phyloP scores from a whole-genome alignment of 176 grass and related monocot genomes.

The Rhipidocladum racemiflorum region DNA sequence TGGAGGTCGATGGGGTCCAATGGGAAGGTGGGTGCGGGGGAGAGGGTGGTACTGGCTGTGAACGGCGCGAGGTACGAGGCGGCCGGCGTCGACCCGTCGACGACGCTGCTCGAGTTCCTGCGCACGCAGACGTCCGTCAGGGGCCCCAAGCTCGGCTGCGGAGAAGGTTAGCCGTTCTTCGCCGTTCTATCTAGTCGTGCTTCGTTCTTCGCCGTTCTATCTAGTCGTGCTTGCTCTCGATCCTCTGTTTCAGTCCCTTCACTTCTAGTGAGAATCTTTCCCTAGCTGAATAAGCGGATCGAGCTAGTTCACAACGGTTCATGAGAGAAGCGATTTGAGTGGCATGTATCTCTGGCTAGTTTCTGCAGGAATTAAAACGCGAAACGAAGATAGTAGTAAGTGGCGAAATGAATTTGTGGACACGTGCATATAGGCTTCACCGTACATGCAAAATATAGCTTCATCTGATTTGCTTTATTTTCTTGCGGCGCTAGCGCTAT shows the following conservation, averaged over 20 bases:
- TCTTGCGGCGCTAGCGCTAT: not conserved
- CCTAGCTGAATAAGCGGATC: not conserved
- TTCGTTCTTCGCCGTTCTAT: not conserved
- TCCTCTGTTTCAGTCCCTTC: not conserved
- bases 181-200: not conserved
- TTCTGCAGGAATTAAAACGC: not conserved
- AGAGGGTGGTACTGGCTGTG: slow-evolving; percentile 53
- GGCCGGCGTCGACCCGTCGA: slow-evolving; percentile 47
- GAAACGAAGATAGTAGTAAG: not conserved
- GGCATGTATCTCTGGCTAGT: not conserved
- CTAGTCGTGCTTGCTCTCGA: not conserved
- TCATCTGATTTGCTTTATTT: not conserved
- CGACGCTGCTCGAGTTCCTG: slow-evolving; percentile 76
- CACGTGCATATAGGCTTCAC: not conserved
- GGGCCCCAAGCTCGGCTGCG: slow-evolving; percentile 84
- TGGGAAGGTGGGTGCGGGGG: not conserved
- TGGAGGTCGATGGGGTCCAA: not conserved
- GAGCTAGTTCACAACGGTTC: not conserved
- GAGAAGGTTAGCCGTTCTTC: slow-evolving; percentile 41
- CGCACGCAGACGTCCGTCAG: slow-evolving; percentile 51
- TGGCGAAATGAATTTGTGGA: not conserved
- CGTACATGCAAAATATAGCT: not conserved
- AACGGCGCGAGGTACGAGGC: slow-evolving; percentile 64
- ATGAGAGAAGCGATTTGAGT: not conserved
- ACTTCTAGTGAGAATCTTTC: not conserved